Conservation (phyloP, 768 basidiomycete species). For the Heimioporus sp. region DNA sequence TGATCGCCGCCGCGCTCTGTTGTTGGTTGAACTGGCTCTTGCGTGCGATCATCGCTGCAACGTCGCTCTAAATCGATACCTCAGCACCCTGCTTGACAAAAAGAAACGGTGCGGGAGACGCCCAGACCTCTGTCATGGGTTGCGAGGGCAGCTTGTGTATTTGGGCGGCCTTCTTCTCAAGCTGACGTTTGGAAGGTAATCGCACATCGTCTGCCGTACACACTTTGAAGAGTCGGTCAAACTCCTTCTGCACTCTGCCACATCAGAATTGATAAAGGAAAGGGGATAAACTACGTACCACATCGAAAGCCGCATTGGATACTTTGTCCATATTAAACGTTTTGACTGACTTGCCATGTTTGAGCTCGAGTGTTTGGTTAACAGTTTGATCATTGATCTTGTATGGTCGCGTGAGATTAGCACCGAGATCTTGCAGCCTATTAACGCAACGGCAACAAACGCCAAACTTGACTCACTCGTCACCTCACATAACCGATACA, state of each 20-base stretch:
- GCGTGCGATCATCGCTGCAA: slow-evolving; percentile 72
- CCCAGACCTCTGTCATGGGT: slow-evolving; percentile 76
- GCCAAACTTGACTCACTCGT: slow-evolving; percentile 49
- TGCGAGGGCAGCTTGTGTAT: slow-evolving; percentile 58
- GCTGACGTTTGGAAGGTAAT: slow-evolving; percentile 61
- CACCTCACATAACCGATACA: slow-evolving; percentile 85
- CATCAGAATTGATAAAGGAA: slow-evolving; percentile 8
- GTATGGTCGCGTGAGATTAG: slow-evolving; percentile 62
- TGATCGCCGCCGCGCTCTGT: slow-evolving; percentile 32
- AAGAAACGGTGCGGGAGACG: neutral
- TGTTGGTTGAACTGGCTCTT: slow-evolving; percentile 47
- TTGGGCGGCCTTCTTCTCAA: slow-evolving; percentile 65
- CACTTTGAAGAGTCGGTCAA: slow-evolving; percentile 51
- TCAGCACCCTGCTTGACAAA: slow-evolving; percentile 8
- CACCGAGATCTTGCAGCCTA: slow-evolving; percentile 44
- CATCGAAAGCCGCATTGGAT: slow-evolving; percentile 66
- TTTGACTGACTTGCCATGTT: slow-evolving; percentile 66
- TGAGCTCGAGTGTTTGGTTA: slow-evolving; percentile 69
- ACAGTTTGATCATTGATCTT: slow-evolving; percentile 62
- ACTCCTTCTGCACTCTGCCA: slow-evolving; percentile 58
- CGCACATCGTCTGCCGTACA: slow-evolving; percentile 53
- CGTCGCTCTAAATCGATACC: slow-evolving; percentile 59
- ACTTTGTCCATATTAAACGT: slow-evolving; percentile 81
- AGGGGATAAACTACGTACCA: slow-evolving; percentile 43
- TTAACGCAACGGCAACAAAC: neutral